These are phyloP conservation scores for Salicornia ramosissima DNA, from an alignment of 148 eudicot genomes.

Conservation along the genomic window DNA sequence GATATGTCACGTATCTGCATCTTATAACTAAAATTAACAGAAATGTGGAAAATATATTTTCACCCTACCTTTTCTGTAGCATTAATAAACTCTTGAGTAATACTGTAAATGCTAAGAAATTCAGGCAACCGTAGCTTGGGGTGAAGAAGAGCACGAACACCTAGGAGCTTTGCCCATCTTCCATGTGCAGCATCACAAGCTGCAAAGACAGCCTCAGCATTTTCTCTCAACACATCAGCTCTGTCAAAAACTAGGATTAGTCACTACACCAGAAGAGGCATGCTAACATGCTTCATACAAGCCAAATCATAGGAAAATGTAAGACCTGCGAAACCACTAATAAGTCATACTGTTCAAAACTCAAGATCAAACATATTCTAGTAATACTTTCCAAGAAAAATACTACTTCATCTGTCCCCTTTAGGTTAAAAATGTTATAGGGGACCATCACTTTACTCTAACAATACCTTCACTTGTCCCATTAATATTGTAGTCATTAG, in stretches of 20 bases:
- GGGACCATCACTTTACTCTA: too few species aligned
- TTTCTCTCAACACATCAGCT: slow-evolving; percentile 97
- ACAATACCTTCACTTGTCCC: too few species aligned
- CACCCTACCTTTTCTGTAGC: slow-evolving; percentile 78
- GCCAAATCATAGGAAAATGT: neutral
- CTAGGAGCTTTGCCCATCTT: slow-evolving; percentile 98
- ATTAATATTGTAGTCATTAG: too few species aligned
- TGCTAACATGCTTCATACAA: neutral
- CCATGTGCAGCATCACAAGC: slow-evolving; percentile 99
- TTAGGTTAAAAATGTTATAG: too few species aligned
- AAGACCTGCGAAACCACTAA: neutral
- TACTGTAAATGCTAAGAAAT: slow-evolving; percentile 66
- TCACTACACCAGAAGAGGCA: slow-evolving; percentile 7
- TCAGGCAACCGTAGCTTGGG: slow-evolving; percentile 83
- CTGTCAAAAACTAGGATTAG: slow-evolving; percentile 38
- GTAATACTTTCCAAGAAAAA: too few species aligned
- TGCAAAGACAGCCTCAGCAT: slow-evolving; percentile 96
- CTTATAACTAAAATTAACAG: slow-evolving; percentile 3
- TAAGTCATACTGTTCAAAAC: neutral
- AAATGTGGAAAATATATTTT: neutral
- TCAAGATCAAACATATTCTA: neutral
- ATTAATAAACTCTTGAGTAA: slow-evolving; percentile 84
- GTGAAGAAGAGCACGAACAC: slow-evolving; percentile 93
- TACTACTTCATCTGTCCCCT: neutral
- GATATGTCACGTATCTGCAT: slow-evolving; percentile 13